A percentile compares a stretch with the other conserved stretches of the same genome.
Evolutionary conservation across 257 asterid species (phyloP).

Genomic region (Rubia yunnanensis): DNA sequence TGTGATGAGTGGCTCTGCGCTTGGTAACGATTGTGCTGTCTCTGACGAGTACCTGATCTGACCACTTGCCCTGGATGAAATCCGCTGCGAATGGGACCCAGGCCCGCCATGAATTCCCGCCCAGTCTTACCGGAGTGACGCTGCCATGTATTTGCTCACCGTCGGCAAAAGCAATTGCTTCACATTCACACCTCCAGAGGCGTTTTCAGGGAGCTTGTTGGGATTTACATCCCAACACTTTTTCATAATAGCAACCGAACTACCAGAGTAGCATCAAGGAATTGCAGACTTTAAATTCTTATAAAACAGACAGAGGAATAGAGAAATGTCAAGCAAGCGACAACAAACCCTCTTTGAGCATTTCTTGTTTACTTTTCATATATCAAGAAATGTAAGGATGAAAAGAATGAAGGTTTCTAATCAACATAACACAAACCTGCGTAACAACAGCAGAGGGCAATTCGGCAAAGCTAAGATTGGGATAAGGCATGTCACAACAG

Average conservation of each 20-base stretch:
- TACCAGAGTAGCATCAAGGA: slow-evolving; percentile 49
- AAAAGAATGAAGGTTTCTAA: background rate
- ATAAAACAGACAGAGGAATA: background rate
- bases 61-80: too few species aligned
- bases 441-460: slow-evolving; percentile 47
- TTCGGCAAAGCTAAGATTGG: slow-evolving; percentile 47
- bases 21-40: too few species aligned
- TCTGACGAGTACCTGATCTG: too few species aligned
- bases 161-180: too few species aligned
- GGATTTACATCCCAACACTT: slow-evolving; percentile 49
- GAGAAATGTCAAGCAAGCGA: background rate
- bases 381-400: background rate
- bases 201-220: slow-evolving; percentile 37
- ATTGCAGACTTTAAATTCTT: slow-evolving; percentile 42
- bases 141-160: too few species aligned
- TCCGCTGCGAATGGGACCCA: too few species aligned
- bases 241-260: slow-evolving; percentile 36
- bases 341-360: background rate
- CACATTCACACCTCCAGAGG: too few species aligned
- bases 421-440: slow-evolving; percentile 23
- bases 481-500: slow-evolving; percentile 48
- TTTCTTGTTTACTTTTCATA: background rate
- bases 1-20: too few species aligned
- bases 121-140: too few species aligned
- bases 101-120: too few species aligned